Base-by-base conservation (phyloP, 129 eudicot genomes). In the Flaveria robusta region DNA sequence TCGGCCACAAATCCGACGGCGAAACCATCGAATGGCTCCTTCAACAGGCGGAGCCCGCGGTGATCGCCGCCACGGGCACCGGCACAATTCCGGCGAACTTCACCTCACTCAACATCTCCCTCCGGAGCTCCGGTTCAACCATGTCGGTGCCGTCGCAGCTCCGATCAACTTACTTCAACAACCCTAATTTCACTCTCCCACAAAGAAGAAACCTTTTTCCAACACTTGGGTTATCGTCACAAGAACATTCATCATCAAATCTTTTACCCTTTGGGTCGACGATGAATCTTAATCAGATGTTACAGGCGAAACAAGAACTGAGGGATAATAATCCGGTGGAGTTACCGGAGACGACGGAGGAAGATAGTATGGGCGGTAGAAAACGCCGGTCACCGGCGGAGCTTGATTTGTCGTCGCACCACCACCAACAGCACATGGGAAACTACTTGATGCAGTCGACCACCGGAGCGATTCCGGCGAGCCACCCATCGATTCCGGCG, bases 21-120 rank as follows among this genome's bases (percentile, higher is more conserved):
- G 98, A 93, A 79, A 93, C 98, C 63, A 88, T 93, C 8, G 97
- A 93, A 68, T 93, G 98, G 99, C 87, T 94, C 0, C 91, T 94
- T 9, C 99, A 91, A 43, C 99, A 94, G 58, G 99, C 99, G 0
- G 99, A 94, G 47, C 99, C 97, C 0, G 79, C 99, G 4, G 97
- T 94, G 9, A 91, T 94, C 18, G 99, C 99, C 9, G 97, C 99
- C 69, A 94, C 99, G 22, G 99, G 99, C 1, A 94, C 99, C 13
- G 99, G 99, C 2, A 94, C 99, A 0, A 94, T 94, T 65, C 99
- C 99, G 9, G 99, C 99, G 0, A 94, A 94, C 79, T 94, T 94
- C 49, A 89, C 99, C 0, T 94, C 99, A 2, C 88, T 94, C 2
- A 94, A 94, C 66, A 94, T 94, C 50, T 89, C 96, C 3, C 83